A percentile compares a stretch with the other conserved stretches of the same genome.
phyloP scores from a whole-genome alignment of 202 grass and related monocot species.

The Carex arenaria region DNA sequence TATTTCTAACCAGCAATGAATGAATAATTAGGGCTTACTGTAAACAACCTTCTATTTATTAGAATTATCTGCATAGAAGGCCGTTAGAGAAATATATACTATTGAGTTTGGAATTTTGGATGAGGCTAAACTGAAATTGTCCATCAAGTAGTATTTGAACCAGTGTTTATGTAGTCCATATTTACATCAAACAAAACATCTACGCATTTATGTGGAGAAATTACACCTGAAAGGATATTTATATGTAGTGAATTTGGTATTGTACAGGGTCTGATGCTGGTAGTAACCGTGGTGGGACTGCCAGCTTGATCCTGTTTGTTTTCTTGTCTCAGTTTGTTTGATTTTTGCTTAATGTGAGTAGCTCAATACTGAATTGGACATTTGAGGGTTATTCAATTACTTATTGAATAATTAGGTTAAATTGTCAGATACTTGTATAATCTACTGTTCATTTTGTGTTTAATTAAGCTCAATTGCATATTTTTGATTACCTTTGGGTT shows the following conservation, averaged over 20 bases:
- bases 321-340: background rate
- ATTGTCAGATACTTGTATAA: background rate
- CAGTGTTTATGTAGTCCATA: background rate
- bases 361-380: background rate
- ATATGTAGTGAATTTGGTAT: background rate
- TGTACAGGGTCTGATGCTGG: background rate
- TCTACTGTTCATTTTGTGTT: background rate
- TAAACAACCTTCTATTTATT: background rate
- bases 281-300: background rate
- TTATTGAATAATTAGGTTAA: background rate
- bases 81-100: background rate
- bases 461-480: background rate
- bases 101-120: background rate
- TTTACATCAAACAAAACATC: background rate
- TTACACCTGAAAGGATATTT: background rate
- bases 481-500: background rate
- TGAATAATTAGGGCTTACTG: background rate
- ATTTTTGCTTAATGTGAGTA: background rate
- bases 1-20: background rate
- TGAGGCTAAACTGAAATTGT: background rate
- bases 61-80: background rate
- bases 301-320: background rate
- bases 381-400: background rate
- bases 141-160: background rate
- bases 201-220: background rate